Evolutionary conservation across 306 rosid genomes (phyloP).

Genomic region (Medicago arabica): DNA sequence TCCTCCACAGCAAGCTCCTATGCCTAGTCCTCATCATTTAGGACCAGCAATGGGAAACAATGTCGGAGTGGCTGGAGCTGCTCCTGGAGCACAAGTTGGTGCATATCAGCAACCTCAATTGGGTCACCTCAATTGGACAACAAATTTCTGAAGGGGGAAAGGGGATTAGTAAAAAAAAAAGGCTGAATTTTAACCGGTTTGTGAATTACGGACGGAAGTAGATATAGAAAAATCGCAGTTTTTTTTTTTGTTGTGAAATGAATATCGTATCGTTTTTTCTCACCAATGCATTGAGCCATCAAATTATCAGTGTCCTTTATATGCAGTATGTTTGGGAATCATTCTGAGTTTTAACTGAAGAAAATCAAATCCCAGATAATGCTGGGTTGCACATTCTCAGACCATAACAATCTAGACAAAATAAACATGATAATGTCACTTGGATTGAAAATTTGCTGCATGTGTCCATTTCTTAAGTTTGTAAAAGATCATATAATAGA

Average conservation of each 20-base stretch:
- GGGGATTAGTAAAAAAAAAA: background rate
- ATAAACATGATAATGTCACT: too few relatives aligned
- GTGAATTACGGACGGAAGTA: conserved; percentile 50
- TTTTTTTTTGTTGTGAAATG: conserved; percentile 56
- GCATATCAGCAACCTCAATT: conserved; percentile 91
- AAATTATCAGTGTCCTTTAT: conserved; percentile 36
- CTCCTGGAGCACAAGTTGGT: conserved; percentile 95
- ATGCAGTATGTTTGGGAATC: conserved; percentile 22
- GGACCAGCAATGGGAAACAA: conserved; percentile 86
- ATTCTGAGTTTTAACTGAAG: conserved; percentile 33
- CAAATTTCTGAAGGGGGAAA: conserved; percentile 75
- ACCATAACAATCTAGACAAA: too few relatives aligned
- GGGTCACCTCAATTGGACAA: conserved; percentile 89
- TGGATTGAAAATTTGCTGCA: too few relatives aligned
- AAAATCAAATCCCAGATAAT: conserved; percentile 21
- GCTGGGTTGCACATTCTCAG: background rate
- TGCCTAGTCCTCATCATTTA: conserved; percentile 80
- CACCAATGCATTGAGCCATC: conserved; percentile 55
- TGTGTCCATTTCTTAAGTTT: too few relatives aligned
- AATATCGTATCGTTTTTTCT: conserved; percentile 41
- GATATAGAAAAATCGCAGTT: conserved; percentile 65
- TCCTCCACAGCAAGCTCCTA: conserved; percentile 71
- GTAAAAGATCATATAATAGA: too few relatives aligned
- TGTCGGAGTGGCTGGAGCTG: conserved; percentile 83
- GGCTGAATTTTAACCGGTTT: conserved; percentile 64